Conservation (phyloP, 2,329 filamentous ascomycete genomes). For the Cordyceps farinosa region DNA sequence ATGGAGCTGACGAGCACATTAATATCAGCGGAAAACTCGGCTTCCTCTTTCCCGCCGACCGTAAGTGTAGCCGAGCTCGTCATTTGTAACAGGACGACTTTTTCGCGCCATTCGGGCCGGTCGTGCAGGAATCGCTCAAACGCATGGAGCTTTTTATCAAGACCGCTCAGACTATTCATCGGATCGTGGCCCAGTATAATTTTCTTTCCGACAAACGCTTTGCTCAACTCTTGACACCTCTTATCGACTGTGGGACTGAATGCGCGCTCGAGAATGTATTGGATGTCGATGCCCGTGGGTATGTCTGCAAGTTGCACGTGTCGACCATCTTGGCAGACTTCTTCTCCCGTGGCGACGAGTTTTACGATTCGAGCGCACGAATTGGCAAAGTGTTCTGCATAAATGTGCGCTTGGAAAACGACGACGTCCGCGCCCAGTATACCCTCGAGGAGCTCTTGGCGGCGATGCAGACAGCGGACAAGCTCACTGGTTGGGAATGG, state of each 20-base stretch:
- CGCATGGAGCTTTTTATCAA: constrained; percentile 89
- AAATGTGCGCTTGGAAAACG: constrained; percentile 93
- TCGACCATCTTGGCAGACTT: constrained; percentile 61
- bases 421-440: constrained; percentile 88
- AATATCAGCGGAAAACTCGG: constrained; percentile 81
- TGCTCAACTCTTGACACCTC: constrained; percentile 67
- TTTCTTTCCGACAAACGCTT: constrained; percentile 83
- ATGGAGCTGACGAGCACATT: constrained; percentile 87
- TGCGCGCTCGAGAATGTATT: constrained; percentile 68
- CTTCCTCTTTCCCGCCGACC: constrained; percentile 66
- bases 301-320: constrained; percentile 92
- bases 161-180: constrained; percentile 87
- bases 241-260: constrained; percentile 68
- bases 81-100: constrained; percentile 90
- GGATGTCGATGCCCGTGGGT: constrained; percentile 87
- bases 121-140: constrained; percentile 89
- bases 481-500: constrained; percentile 97
- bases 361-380: constrained; percentile 89
- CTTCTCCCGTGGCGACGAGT: constrained; percentile 59
- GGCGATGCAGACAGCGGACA: constrained; percentile 77
- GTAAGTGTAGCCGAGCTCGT: constrained; percentile 81
- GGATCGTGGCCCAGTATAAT: constrained; percentile 92
- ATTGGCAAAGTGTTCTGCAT: constrained; percentile 89
- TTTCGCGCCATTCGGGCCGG: constrained; percentile 86
- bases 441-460: constrained; percentile 87